Base-by-base conservation (phyloP, 768 basidiomycete genomes). In the Tulasnella sp. region DNA sequence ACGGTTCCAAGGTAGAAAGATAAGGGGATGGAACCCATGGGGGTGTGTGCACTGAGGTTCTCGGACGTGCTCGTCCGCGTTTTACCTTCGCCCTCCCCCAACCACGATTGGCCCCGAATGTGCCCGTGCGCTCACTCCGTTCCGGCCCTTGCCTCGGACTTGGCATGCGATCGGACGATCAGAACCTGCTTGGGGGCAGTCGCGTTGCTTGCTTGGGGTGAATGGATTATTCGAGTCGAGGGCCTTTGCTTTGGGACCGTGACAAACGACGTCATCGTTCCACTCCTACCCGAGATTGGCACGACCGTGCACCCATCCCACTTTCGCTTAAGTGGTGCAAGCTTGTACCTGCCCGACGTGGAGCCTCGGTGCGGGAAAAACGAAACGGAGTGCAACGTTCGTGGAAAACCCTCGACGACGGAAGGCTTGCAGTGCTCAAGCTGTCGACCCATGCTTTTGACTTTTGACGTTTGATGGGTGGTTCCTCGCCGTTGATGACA, bases 1-100 rank as follows among this genome's bases (percentile, higher is more conserved):
- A 51, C 48, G 3, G 23, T 51, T 44, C 48, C 48, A 51, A 51
- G 4, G 16, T 10, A 51, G 48, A 51, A 20, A 51, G 48, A 51
- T 51, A 51, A 51, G 44, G 44, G 44, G 18, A 46, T 15, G 13
- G 5, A 18, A 20, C 7, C 42, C 42, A 44, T 51, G 48, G 20
- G 48, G 23, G 61, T 44, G 32, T n/a, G n/a, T n/a, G n/a, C n/a
- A n/a, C n/a, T 13, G 61, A 67, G 61, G 61, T 67, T 29, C 61
- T 67, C 61, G 61, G 61, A 67, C 61, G 61, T 67, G n/a, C n/a
- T 67, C 61, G 61, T 67, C 61, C 61, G 61, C 48, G 42, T 5
- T 44, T 44, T 6, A 11, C 42, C 55, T 57, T 29, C 20, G 1
- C 55, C 23, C 13, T 18, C 51, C 51, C 7, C 9, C 55, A 57